Conservation (phyloP, 1,139 yeast genomes). For the Taphrina communis region DNA sequence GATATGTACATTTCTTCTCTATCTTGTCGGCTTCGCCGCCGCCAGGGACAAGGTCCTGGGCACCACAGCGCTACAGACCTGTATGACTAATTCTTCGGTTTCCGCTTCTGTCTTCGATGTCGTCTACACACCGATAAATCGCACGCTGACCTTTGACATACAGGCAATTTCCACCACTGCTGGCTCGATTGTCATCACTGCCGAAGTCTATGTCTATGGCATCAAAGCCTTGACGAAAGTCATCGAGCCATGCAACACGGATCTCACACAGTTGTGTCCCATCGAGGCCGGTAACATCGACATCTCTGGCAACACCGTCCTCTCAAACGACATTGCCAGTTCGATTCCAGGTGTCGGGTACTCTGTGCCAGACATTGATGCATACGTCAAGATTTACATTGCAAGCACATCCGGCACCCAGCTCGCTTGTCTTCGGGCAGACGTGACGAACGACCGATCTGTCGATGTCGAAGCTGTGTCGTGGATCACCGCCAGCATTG, state of each 20-base stretch:
- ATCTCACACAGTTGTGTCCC: conserved; percentile 72
- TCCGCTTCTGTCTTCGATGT: conserved; percentile 88
- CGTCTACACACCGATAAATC: conserved; percentile 67
- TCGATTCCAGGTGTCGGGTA: conserved; percentile 82
- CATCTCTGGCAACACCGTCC: conserved; percentile 60
- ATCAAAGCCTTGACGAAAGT: conserved; percentile 63
- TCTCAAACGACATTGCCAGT: conserved; percentile 56
- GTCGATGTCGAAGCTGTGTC: conserved; percentile 93
- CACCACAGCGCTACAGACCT: conserved; percentile 72
- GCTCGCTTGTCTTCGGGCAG: conserved; percentile 92
- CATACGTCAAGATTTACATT: conserved; percentile 77
- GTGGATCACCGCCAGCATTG: conserved; percentile 94
- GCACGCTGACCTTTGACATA: conserved; percentile 67
- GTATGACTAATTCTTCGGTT: conserved; percentile 89
- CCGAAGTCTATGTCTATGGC: conserved; percentile 84
- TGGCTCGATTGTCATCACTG: conserved; percentile 71
- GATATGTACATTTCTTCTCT: conserved; percentile 4
- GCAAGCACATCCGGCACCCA: conserved; percentile 57
- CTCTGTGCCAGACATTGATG: conserved; percentile 92
- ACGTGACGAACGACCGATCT: conserved; percentile 84
- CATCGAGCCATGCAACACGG: conserved; percentile 67
- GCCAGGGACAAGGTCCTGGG: conserved; percentile 38
- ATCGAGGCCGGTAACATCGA: conserved; percentile 85
- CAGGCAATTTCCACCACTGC: conserved; percentile 81
- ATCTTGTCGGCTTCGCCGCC: conserved; percentile 5